Base-by-base conservation (phyloP, 139 green algal species). In the Micromonas pusilla region DNA sequence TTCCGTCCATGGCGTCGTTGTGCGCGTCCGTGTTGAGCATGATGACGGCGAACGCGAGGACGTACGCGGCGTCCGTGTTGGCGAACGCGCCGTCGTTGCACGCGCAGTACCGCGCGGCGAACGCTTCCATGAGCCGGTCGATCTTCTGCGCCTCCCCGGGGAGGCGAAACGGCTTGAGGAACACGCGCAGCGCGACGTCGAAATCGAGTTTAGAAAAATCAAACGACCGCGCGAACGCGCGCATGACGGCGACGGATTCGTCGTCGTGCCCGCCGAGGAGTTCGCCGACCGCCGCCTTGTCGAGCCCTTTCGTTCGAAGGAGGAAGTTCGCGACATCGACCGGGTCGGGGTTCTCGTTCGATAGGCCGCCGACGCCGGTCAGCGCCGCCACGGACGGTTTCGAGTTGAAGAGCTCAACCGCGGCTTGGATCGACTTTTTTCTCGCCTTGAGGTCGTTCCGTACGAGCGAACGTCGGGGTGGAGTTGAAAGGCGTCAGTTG, bases 1-100 rank as follows among this genome's bases (percentile, higher is more conserved):
- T 94, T 36, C 76, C 77, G 73, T 89, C 84, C 0, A 89, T 90
- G 37, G 38, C 19, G 4, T 34, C 34, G 84, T 98, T 99, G 89
- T 99, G 95, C 36, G 93, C 93, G 82, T 99, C 95, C 0, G 95
- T 99, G 90, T 99, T 98, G 81, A 99, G 92, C 95, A 99, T 97
- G 89, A 99, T 97, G 73, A 98, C 92, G 21, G 87, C 94, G 86
- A 97, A 99, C 31, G 94, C 93, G 65, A 99, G 88, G 80, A 99
- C 93, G 80, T 98, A 98, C 5, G 92, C 95, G 52, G 96, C 92
- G 77, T 99, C 95, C 0, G 93, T 93, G 21, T 73, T 89, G 77
- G 92, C 92, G 83, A 98, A 98, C 31, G 83, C 78, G 4, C 45
- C 52, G 1, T 91, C 90, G 81, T 97, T 98, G 90, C 90, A 97